phyloP scores from a whole-genome alignment of 1,284 basidiomycete species.

The Rhodofomes roseus region DNA sequence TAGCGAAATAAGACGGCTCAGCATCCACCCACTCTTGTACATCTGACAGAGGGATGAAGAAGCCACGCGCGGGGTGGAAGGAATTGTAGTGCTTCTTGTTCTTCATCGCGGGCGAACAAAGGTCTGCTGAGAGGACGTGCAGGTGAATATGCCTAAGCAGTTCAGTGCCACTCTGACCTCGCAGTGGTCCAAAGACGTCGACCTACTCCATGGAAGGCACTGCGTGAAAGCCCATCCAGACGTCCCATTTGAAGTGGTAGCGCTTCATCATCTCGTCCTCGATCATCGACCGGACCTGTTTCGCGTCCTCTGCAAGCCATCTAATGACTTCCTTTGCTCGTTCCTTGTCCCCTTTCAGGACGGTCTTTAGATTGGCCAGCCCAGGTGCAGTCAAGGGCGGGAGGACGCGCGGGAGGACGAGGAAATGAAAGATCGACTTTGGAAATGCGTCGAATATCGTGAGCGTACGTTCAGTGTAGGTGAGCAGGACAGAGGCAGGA shows the following conservation, averaged over 20 bases:
- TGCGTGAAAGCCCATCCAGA: slow-evolving; percentile 87
- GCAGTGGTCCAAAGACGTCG: too few relatives aligned
- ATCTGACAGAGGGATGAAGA: slow-evolving; percentile 79
- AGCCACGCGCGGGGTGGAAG: slow-evolving; percentile 85
- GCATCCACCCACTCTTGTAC: slow-evolving; percentile 75
- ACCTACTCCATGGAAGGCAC: slow-evolving; percentile 75
- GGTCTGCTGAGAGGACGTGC: slow-evolving; percentile 85
- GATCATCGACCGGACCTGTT: slow-evolving; percentile 55
- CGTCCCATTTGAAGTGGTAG: slow-evolving; percentile 78
- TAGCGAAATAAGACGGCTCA: slow-evolving; percentile 47
- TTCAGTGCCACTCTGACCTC: too few relatives aligned
- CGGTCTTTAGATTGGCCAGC: slow-evolving; percentile 53
- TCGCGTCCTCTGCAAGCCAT: slow-evolving; percentile 54
- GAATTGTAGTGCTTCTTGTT: slow-evolving; percentile 94
- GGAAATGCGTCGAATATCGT: slow-evolving; percentile 85
- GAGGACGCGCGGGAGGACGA: slow-evolving; percentile 63
- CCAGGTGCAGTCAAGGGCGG: slow-evolving; percentile 32
- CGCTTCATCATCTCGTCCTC: slow-evolving; percentile 78
- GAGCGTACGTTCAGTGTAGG: slow-evolving; percentile 55
- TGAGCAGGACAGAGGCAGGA: slow-evolving; percentile 59
- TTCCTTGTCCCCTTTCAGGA: slow-evolving; percentile 56
- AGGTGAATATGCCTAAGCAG: slow-evolving; percentile 74
- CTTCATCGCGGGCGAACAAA: slow-evolving; percentile 75
- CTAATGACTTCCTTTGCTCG: slow-evolving; percentile 53
- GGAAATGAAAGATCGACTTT: slow-evolving; percentile 84